These are phyloP conservation scores for Gastrodia elata DNA, from an alignment of 106 monocot species.

Conservation along the genomic window DNA sequence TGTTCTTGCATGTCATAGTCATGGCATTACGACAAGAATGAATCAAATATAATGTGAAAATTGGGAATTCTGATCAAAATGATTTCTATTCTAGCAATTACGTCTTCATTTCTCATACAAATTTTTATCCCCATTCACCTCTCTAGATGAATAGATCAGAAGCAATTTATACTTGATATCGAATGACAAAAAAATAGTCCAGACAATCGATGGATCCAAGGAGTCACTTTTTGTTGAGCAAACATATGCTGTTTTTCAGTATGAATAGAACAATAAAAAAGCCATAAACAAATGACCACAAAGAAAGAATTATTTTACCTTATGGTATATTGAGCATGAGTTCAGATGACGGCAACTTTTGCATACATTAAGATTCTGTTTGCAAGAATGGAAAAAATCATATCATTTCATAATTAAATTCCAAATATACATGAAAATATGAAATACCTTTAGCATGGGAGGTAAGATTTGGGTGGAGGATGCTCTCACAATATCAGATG, in stretches of 20 bases:
- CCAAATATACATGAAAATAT: neutral
- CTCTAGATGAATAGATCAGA: too few relatives aligned
- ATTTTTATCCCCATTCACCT: too few relatives aligned
- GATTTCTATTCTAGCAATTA: too few relatives aligned
- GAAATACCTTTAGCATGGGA: slow-evolving; percentile 70
- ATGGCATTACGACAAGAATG: too few relatives aligned
- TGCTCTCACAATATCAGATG: slow-evolving; percentile 72
- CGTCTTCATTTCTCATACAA: too few relatives aligned
- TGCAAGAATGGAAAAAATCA: slow-evolving; percentile 4
- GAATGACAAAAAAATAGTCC: too few relatives aligned
- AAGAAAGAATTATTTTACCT: slow-evolving; percentile 36
- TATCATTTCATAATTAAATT: neutral
- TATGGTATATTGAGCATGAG: slow-evolving; percentile 72
- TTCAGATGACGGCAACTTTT: slow-evolving; percentile 80
- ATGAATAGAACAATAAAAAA: neutral
- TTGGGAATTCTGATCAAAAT: too few relatives aligned
- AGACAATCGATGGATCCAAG: neutral
- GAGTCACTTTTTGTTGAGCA: neutral
- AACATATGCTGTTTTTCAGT: neutral
- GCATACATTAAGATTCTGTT: slow-evolving; percentile 61
- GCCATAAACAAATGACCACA: neutral
- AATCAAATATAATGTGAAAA: too few relatives aligned
- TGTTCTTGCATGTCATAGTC: too few relatives aligned
- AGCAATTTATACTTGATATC: too few relatives aligned
- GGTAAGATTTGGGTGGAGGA: slow-evolving; percentile 56